phyloP scores from a whole-genome alignment of 2,329 filamentous ascomycete species.

The Nemania serpens region DNA sequence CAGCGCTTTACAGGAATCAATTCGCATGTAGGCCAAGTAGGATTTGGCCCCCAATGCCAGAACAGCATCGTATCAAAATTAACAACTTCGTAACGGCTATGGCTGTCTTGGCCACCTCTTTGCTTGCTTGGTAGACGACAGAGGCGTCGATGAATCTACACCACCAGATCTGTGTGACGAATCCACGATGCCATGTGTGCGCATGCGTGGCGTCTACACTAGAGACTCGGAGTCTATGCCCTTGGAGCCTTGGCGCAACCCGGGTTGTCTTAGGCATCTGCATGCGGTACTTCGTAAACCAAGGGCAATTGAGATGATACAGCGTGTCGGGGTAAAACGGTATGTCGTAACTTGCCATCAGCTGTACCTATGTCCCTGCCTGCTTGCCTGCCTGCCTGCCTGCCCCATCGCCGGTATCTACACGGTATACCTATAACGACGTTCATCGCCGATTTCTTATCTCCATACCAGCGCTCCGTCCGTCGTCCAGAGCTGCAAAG shows the following conservation, averaged over 20 bases:
- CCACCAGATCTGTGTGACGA: constrained; percentile 27
- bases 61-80: too few relatives aligned
- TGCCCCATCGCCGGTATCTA: neutral
- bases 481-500: too few relatives aligned
- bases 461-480: too few relatives aligned
- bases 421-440: too few relatives aligned
- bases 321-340: constrained; percentile 18
- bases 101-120: neutral
- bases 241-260: constrained; percentile 30
- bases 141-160: constrained; percentile 9
- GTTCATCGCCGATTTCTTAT: neutral
- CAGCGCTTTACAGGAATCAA: neutral
- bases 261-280: constrained; percentile 29
- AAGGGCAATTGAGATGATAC: constrained; percentile 32
- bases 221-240: constrained; percentile 26
- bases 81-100: neutral
- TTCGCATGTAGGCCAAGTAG: neutral
- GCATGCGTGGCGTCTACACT: constrained; percentile 31
- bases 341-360: neutral
- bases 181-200: constrained; percentile 26
- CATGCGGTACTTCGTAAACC: constrained; percentile 31
- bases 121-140: constrained; percentile 1
- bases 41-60: neutral
- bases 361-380: neutral
- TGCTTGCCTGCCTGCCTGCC: neutral